Conservation (phyloP, 2,329 filamentous ascomycete species). For the Podosphaera xanthii region DNA sequence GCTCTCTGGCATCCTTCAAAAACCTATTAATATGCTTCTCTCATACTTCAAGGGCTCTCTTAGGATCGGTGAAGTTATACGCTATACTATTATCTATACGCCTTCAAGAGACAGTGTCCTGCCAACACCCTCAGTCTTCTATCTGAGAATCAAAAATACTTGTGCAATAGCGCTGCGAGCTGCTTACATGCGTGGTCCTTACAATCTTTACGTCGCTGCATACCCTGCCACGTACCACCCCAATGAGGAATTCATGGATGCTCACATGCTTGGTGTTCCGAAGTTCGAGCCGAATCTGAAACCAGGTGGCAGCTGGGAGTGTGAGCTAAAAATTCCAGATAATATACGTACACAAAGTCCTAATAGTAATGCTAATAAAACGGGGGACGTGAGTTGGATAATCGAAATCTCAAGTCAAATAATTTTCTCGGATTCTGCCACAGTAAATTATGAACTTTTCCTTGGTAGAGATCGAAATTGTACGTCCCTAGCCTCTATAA, state of each 20-base stretch:
- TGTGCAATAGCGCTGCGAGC: slow-evolving; percentile 77
- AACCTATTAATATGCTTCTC: slow-evolving; percentile 45
- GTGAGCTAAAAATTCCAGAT: slow-evolving; percentile 59
- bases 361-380: slow-evolving; percentile 18
- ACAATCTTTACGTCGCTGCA: slow-evolving; percentile 68
- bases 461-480: slow-evolving; percentile 73
- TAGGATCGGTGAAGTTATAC: slow-evolving; percentile 82
- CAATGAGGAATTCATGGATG: slow-evolving; percentile 50
- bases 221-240: slow-evolving; percentile 70
- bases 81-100: slow-evolving; percentile 81
- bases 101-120: slow-evolving; percentile 75
- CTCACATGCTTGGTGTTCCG: slow-evolving; percentile 51
- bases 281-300: slow-evolving; percentile 95
- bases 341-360: slow-evolving; percentile 36
- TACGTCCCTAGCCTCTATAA: slow-evolving; percentile 35
- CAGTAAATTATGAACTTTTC: slow-evolving; percentile 70
- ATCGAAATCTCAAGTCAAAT: slow-evolving; percentile 84
- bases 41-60: slow-evolving; percentile 78
- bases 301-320: slow-evolving; percentile 70
- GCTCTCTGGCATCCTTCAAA: background rate
- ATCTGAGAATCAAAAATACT: slow-evolving; percentile 78
- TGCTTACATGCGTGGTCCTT: slow-evolving; percentile 89
- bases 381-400: slow-evolving; percentile 54
- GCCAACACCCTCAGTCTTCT: slow-evolving; percentile 57
- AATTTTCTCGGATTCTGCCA: slow-evolving; percentile 73